Percentiles rank a stretch among this genome's conserved stretches.
Conservation (phyloP, 2,329 filamentous ascomycete genomes). For the Colletotrichum horii region DNA sequence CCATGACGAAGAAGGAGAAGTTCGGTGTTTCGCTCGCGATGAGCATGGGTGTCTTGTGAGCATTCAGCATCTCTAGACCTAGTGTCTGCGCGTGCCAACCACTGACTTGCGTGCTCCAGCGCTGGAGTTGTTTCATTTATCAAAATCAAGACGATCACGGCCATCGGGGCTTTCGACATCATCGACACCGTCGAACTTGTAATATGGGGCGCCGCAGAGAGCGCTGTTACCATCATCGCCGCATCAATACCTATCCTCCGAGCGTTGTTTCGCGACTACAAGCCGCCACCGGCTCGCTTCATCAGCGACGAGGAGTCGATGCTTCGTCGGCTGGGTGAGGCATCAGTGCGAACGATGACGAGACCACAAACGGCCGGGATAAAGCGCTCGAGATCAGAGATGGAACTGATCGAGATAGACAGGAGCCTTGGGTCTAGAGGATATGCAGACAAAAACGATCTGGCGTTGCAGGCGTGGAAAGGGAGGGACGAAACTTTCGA, state of each 20-base stretch:
- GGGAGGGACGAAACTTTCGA: not conserved
- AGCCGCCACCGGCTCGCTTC: not conserved
- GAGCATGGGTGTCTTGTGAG: conserved; percentile 48
- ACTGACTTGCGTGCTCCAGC: conserved; percentile 20
- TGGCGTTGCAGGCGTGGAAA: not conserved
- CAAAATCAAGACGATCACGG: conserved; percentile 31
- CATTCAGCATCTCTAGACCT: not conserved
- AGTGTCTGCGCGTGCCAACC: not conserved
- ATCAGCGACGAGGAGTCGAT: conserved; percentile 10
- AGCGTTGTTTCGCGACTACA: conserved; percentile 25
- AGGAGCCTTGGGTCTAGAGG: too few species aligned
- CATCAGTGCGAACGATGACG: not conserved
- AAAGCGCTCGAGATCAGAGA: not conserved
- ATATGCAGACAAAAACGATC: not conserved
- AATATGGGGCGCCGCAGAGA: conserved; percentile 34
- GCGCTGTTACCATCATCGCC: conserved; percentile 34
- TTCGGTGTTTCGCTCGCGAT: conserved; percentile 43
- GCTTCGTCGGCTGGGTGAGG: not conserved
- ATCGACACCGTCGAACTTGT: conserved; percentile 26
- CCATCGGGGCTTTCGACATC: conserved; percentile 24
- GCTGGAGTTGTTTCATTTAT: conserved; percentile 35
- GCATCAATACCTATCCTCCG: conserved; percentile 37
- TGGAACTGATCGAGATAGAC: not conserved
- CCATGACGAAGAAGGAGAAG: conserved; percentile 45
- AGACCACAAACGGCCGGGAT: not conserved